Conservation (phyloP, 108 stramenopile species). For the Aurantiochytrium sp. region DNA sequence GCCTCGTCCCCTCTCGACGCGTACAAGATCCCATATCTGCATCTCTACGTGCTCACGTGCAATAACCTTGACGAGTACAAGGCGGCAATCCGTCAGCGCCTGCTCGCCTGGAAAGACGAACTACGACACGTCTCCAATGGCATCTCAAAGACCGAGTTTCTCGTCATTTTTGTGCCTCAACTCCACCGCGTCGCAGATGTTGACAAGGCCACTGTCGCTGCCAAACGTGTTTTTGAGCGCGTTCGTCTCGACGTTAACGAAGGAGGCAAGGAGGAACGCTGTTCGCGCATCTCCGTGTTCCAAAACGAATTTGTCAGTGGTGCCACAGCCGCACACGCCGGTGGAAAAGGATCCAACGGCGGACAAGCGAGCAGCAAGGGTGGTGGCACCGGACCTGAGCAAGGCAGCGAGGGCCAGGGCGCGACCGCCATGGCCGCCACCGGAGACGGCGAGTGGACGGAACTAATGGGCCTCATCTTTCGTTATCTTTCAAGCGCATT, state of each 20-base stretch:
- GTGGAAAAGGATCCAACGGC: too few relatives aligned
- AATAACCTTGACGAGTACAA: background rate
- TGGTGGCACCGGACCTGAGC: too few relatives aligned
- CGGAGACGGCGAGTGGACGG: slow-evolving; percentile 7
- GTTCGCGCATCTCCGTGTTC: background rate
- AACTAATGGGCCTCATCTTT: background rate
- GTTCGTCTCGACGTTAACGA: background rate
- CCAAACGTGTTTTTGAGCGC: background rate
- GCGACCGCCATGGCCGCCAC: background rate
- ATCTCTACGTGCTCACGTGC: background rate
- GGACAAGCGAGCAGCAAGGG: too few relatives aligned
- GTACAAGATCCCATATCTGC: background rate
- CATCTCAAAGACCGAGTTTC: background rate
- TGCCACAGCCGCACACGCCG: too few relatives aligned
- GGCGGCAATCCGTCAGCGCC: background rate
- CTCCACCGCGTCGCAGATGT: background rate
- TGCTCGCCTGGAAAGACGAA: background rate
- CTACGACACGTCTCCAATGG: background rate
- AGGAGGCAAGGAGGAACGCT: background rate
- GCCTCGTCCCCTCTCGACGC: background rate
- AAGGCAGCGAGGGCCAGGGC: too few relatives aligned
- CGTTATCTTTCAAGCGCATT: background rate
- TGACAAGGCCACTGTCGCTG: background rate
- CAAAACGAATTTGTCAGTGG: background rate
- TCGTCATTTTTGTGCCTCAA: background rate